Conservation (phyloP, 2,329 filamentous ascomycete species). For the Aaosphaeria pasadenensis region DNA sequence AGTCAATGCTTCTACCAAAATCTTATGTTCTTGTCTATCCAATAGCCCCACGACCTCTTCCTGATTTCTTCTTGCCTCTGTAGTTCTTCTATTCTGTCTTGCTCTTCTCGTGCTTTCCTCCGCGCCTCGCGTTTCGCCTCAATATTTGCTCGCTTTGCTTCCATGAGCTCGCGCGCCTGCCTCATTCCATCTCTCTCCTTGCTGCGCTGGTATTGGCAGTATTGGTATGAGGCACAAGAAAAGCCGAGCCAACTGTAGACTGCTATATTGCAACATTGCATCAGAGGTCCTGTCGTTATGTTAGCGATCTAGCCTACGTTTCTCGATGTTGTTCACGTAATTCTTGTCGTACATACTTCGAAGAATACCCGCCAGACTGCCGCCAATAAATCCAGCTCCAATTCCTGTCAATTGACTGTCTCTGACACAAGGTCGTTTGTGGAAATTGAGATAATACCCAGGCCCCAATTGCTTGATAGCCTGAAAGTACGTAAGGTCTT, state of each 20-base stretch:
- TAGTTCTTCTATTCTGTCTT: conserved; percentile 30
- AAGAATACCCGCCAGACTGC: conserved; percentile 63
- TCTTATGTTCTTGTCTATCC: conserved; percentile 34
- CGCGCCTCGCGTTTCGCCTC: conserved; percentile 46
- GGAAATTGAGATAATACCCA: conserved; percentile 68
- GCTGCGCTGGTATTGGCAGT: conserved; percentile 71
- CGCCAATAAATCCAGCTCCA: conserved; percentile 70
- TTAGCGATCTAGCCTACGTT: conserved; percentile 4
- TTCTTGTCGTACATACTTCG: neutral
- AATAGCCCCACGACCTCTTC: conserved; percentile 33
- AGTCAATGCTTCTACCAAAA: conserved; percentile 25
- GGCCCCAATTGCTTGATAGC: conserved; percentile 65
- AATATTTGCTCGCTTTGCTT: conserved; percentile 59
- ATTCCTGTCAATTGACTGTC: conserved; percentile 83
- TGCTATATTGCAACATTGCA: conserved; percentile 77
- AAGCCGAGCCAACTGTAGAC: conserved; percentile 71
- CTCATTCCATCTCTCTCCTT: conserved; percentile 82
- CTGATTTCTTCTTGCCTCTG: conserved; percentile 30
- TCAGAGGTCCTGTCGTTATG: conserved; percentile 53
- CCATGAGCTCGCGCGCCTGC: conserved; percentile 78
- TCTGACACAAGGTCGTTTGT: conserved; percentile 79
- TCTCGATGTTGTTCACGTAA: no score
- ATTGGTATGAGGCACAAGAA: conserved; percentile 75
- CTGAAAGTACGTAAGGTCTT: conserved; percentile 48
- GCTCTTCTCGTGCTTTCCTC: conserved; percentile 42